A percentile compares a stretch with the other conserved stretches of the same genome.
Conservation (phyloP, 208 protist species). For the Leishmania amazonensis region DNA sequence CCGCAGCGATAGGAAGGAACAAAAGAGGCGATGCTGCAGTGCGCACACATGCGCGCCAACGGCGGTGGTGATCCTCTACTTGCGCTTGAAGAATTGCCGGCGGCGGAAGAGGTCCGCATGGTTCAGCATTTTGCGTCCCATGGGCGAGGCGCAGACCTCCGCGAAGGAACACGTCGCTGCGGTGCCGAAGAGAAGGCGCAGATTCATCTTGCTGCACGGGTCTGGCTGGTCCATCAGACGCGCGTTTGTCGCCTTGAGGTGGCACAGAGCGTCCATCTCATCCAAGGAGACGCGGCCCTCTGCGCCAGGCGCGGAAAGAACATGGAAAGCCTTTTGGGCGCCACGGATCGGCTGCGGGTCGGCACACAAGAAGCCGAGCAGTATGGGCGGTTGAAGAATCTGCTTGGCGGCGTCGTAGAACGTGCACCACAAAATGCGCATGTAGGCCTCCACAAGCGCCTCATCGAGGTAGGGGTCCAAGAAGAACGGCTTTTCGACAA, state of each 20-base stretch:
- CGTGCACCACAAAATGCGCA: constrained; percentile 69
- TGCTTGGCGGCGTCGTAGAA: constrained; percentile 45
- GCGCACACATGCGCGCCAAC: background rate
- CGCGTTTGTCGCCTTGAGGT: constrained; percentile 68
- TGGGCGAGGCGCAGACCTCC: constrained; percentile 56
- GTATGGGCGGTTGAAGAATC: constrained; percentile 44
- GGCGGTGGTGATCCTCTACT: background rate
- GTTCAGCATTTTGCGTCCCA: constrained; percentile 88
- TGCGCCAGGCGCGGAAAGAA: constrained; percentile 32
- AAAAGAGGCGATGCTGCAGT: background rate
- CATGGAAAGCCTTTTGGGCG: constrained; percentile 81
- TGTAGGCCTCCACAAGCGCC: constrained; percentile 61
- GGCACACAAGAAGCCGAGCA: constrained; percentile 79
- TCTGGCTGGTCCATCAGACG: constrained; percentile 56
- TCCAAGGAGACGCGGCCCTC: constrained; percentile 31
- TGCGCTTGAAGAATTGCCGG: constrained; percentile 54
- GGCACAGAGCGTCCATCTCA: constrained; percentile 35
- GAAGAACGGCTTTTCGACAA: constrained; percentile 67
- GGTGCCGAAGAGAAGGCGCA: constrained; percentile 56
- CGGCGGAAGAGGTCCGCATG: constrained; percentile 62
- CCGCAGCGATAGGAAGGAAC: background rate
- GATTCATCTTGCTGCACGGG: constrained; percentile 57
- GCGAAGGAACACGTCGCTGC: constrained; percentile 48
- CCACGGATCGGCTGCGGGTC: constrained; percentile 84
- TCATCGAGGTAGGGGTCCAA: constrained; percentile 53